Evolutionary conservation across 768 basidiomycete genomes (phyloP), one percentile per base, ranked within the genome.

Genomic region (Pleurotus tuoliensis): DNA sequence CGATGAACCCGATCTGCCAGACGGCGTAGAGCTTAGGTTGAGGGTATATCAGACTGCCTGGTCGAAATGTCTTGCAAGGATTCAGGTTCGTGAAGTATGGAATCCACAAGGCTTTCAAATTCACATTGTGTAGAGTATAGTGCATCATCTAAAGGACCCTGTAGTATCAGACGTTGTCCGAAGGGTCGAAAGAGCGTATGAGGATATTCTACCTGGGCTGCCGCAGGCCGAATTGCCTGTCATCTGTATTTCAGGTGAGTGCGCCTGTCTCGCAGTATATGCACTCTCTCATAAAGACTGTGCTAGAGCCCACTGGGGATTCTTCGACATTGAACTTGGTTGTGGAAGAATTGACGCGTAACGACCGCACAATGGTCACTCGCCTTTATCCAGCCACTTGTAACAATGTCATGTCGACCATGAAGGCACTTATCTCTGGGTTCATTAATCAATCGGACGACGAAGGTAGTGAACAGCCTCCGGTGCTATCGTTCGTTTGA

Each of bases 371-470:
- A 16, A 63, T 66, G 1, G 71, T 79, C 15, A 70, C 71, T 4
- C 84, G 86, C 62, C 67, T 90, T 7, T 77, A 83, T 59, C 81
- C 86, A 2, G 71, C 72, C 30, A 86, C 90, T 54, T 84, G 83
- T 55, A 59, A 72, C 1, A 89, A 75, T 48, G 51, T 88, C 20
- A 63, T 71, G 9, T 67, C 72, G 6, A 74, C 77, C 24, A 86
- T 90, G 78, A 84, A 78, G 56, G 61, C 71, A 0, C 67, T 90
- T 5, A 74, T 89, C 7, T 63, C 72, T 0, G 77, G 82, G 0
- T 82, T 90, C 61, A 64, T 82, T 1, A 75, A 77, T 3, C 71
- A 69, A 53, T 66, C 69, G 7, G 59, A 64, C 0, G 62, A 47
- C 13, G 73, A 70, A 54, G 45, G 62, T 37, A 30, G 11, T 13